Conservation (phyloP, 192 early-diverging fungal genomes). For the Chytriomyces hyalinus region DNA sequence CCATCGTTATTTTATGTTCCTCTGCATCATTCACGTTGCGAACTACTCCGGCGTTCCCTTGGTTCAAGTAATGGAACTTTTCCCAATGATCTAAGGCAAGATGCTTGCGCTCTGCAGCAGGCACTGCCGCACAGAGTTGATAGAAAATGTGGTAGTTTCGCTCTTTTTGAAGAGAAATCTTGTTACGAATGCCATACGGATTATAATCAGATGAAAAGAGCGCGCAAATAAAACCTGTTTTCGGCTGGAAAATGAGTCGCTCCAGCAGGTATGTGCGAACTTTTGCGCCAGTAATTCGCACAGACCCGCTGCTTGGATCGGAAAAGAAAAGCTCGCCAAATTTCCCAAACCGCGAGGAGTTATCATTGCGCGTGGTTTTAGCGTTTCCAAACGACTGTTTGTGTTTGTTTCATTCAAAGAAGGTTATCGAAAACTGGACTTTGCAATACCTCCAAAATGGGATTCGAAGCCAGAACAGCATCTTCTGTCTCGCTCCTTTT, state of each 20-base stretch:
- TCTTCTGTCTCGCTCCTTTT: too few relatives aligned
- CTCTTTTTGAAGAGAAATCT: slow-evolving; percentile 53
- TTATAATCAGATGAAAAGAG: neutral
- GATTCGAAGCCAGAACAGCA: too few relatives aligned
- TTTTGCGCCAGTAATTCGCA: slow-evolving; percentile 77
- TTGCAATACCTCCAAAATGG: too few relatives aligned
- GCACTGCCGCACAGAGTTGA: slow-evolving; percentile 58
- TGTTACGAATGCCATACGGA: slow-evolving; percentile 7
- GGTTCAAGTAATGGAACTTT: slow-evolving; percentile 79
- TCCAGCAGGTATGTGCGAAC: slow-evolving; percentile 90
- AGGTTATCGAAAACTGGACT: too few relatives aligned
- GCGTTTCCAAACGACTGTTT: slow-evolving; percentile 84
- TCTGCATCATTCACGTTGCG: slow-evolving; percentile 81
- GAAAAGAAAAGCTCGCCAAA: slow-evolving; percentile 72
- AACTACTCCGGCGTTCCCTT: slow-evolving; percentile 72
- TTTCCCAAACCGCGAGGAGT: slow-evolving; percentile 92
- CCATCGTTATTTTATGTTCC: slow-evolving; percentile 80
- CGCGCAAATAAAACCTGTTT: slow-evolving; percentile 66
- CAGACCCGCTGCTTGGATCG: slow-evolving; percentile 48
- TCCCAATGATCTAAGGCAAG: slow-evolving; percentile 67
- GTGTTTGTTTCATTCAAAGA: too few relatives aligned
- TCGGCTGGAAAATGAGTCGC: slow-evolving; percentile 85
- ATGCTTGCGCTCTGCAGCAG: slow-evolving; percentile 61
- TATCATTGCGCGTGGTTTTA: slow-evolving; percentile 94
- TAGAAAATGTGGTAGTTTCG: slow-evolving; percentile 97